phyloP scores from a whole-genome alignment of 768 basidiomycete species.

The Cystobasidium ongulense region DNA sequence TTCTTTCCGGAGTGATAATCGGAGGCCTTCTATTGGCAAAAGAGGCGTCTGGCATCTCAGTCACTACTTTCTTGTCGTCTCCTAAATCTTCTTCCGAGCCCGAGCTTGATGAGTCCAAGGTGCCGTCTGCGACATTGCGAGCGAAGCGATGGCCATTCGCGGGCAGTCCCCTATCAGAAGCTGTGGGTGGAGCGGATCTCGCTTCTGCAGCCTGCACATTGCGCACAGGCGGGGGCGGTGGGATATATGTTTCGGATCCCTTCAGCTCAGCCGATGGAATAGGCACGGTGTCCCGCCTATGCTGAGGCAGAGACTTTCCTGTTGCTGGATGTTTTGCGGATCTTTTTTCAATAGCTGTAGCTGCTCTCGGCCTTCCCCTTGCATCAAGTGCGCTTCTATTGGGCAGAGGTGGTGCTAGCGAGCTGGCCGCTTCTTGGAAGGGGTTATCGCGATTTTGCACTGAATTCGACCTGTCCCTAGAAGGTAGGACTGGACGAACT shows the following conservation, averaged over 20 bases:
- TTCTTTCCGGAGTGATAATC: constrained; percentile 43
- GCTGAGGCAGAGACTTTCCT: neutral
- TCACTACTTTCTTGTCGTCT: neutral
- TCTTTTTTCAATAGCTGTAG: neutral
- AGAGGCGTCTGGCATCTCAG: constrained; percentile 48
- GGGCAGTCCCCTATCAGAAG: neutral
- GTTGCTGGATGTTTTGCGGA: neutral
- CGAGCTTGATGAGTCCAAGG: neutral
- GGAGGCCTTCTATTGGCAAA: constrained; percentile 48
- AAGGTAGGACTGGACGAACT: neutral
- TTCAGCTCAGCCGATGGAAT: neutral
- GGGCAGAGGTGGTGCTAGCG: neutral
- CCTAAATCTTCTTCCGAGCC: neutral
- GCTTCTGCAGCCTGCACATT: neutral
- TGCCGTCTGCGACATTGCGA: neutral
- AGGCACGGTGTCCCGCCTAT: neutral
- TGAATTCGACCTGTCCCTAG: neutral
- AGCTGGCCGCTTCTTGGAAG: neutral
- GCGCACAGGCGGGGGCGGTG: neutral
- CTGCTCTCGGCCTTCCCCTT: neutral
- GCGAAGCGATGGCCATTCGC: neutral
- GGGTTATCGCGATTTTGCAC: neutral
- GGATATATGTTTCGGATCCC: neutral
- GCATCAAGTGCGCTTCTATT: neutral
- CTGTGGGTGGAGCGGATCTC: neutral